Evolutionary conservation across 169 alveolate genomes (phyloP), one percentile per base, ranked within the genome.

Genomic region (Plasmodium blacklocki): DNA sequence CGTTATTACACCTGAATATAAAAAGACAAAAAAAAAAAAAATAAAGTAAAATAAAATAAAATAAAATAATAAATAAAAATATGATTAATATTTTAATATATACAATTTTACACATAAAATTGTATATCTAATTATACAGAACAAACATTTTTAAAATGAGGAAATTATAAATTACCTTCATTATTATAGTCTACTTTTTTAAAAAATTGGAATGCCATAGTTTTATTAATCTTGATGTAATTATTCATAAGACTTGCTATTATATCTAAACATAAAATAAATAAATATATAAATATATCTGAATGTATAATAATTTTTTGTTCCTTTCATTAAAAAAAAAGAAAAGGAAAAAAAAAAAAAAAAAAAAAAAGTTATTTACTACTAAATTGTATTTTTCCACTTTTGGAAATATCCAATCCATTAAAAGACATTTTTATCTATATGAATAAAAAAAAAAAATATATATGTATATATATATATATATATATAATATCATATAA

Each of bases 201-300:
- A 78, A 78, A 78, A 49, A 66, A 45, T 78, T 66, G 64, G 21
- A 78, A 67, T 6, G 21, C 78, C 0, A 21, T 66, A 59, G 21
- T 54, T 66, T 78, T 78, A 6, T 78, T 70, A 78, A 78, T 78
- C 47, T 78, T 78, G 47, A 78, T 78, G 29, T 64, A 78, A 5
- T 21, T 56, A 78, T 78, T 78, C 67, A 78, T 49, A 47, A 78
- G 80, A 32, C 89, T 58, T 4, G 89, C 80, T 49, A 78, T 78
- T n/a, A 80, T 52, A 60, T 78, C 76, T 66, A 45, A 45, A 56
- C 54, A 71, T 4, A 6, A 70, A 66, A 32, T 8, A 64, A 32
- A 52, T 45, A 49, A 62, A 49, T 19, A 45, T 11, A 18, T 29
- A 2, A 66, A 7, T 6, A 19, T 29, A 12, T 75, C 21, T 3